phyloP scores from a whole-genome alignment of 2,329 filamentous ascomycete genomes.

The Talaromyces sp. region DNA sequence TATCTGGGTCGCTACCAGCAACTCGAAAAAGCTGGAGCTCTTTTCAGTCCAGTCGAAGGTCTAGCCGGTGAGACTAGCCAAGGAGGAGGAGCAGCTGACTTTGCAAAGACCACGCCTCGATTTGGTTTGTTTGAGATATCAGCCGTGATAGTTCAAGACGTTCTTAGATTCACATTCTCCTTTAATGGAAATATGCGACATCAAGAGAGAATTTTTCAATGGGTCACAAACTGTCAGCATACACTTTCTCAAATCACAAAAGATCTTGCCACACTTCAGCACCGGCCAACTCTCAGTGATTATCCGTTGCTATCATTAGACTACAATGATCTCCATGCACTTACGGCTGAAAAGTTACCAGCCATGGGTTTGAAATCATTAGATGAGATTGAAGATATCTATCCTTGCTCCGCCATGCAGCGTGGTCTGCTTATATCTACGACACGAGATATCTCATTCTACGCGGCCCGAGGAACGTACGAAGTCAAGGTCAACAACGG shows the following conservation, averaged over 20 bases:
- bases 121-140: slow-evolving; percentile 54
- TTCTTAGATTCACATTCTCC: slow-evolving; percentile 50
- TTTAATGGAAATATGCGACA: slow-evolving; percentile 50
- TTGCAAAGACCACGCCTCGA: slow-evolving; percentile 44
- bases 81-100: slow-evolving; percentile 46
- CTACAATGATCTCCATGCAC: slow-evolving; percentile 40
- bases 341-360: slow-evolving; percentile 38
- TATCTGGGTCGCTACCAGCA: slow-evolving; percentile 43
- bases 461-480: slow-evolving; percentile 39
- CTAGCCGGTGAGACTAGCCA: slow-evolving; percentile 47
- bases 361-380: slow-evolving; percentile 31
- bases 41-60: slow-evolving; percentile 44
- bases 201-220: slow-evolving; percentile 42
- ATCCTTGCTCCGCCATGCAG: slow-evolving; percentile 43
- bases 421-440: slow-evolving; percentile 43
- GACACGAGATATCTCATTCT: slow-evolving; percentile 42
- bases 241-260: slow-evolving; percentile 32
- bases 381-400: slow-evolving; percentile 38
- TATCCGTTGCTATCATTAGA: slow-evolving; percentile 46
- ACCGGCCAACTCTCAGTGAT: slow-evolving; percentile 40
- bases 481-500: slow-evolving; percentile 27
- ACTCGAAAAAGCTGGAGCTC: slow-evolving; percentile 43
- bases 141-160: slow-evolving; percentile 47
- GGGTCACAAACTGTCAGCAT: slow-evolving; percentile 41
- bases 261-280: slow-evolving; percentile 25